phyloP scores from a whole-genome alignment of 2,329 filamentous ascomycete species.

The Beauveria australis region DNA sequence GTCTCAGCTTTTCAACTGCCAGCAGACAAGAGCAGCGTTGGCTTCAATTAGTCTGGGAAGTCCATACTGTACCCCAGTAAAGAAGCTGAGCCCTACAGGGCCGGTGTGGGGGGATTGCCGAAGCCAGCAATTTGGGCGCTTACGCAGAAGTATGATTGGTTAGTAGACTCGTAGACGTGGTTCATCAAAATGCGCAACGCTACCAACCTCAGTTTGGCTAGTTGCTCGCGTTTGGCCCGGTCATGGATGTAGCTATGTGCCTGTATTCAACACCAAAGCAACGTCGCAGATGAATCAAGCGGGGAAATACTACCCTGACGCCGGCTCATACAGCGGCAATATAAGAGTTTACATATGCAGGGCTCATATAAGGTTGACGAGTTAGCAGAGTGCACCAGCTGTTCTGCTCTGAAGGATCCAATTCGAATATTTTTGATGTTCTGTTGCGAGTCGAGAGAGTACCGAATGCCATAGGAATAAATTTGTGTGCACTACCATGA shows the following conservation, averaged over 20 bases:
- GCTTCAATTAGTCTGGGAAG: not conserved
- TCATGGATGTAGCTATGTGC: not conserved
- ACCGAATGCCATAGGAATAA: too few relatives aligned
- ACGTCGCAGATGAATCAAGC: not conserved
- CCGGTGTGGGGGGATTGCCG: not conserved
- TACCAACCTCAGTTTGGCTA: not conserved
- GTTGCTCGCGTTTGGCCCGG: not conserved
- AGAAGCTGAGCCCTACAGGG: slow-evolving; percentile 4
- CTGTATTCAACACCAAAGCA: not conserved
- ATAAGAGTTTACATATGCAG: too few relatives aligned
- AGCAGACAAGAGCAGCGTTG: not conserved
- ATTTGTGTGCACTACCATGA: too few relatives aligned
- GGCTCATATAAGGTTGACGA: too few relatives aligned
- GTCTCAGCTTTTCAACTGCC: not conserved
- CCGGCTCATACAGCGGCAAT: not conserved
- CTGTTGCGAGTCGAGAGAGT: too few relatives aligned
- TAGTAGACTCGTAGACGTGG: not conserved
- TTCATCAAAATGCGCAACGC: not conserved
- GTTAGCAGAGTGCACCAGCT: too few relatives aligned
- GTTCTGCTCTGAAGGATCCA: too few relatives aligned
- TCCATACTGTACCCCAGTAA: not conserved
- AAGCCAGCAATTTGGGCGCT: slow-evolving; percentile 6
- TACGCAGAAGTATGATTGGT: slow-evolving; percentile 6
- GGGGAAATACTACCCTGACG: not conserved
- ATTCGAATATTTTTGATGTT: too few relatives aligned